Conservation (phyloP, 345 rosid genomes). For the Cardiospermum halicacabum region DNA sequence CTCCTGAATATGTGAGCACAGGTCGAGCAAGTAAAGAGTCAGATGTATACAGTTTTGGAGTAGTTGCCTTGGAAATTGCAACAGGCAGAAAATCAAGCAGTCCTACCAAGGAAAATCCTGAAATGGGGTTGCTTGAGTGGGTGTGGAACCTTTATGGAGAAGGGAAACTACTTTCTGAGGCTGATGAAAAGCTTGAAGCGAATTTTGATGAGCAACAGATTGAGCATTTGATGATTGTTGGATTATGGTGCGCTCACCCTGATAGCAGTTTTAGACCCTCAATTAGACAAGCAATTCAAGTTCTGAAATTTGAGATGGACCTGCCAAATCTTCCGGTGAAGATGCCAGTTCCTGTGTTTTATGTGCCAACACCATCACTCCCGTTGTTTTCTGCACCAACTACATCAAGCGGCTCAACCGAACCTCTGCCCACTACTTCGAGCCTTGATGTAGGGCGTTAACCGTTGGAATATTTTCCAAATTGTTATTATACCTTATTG, state of each 20-base stretch:
- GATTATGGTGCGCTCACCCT: slow-evolving; percentile 65
- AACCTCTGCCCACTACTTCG: slow-evolving; percentile 29
- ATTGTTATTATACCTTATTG: too few relatives aligned
- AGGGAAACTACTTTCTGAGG: slow-evolving; percentile 19
- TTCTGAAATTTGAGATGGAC: slow-evolving; percentile 34
- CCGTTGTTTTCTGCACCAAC: slow-evolving; percentile 25
- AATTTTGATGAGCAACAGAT: slow-evolving; percentile 36
- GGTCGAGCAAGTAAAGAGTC: slow-evolving; percentile 48
- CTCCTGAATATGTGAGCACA: slow-evolving; percentile 47
- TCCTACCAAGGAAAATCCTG: slow-evolving; percentile 12
- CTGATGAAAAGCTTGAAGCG: slow-evolving; percentile 30
- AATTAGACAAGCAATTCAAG: slow-evolving; percentile 48
- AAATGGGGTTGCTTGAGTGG: slow-evolving; percentile 42
- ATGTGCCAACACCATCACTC: slow-evolving; percentile 17
- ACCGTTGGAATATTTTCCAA: too few relatives aligned
- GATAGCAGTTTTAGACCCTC: slow-evolving; percentile 40
- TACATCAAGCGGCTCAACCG: slow-evolving; percentile 23
- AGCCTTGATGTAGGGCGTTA: slow-evolving; percentile 33
- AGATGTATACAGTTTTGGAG: slow-evolving; percentile 44
- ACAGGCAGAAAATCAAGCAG: slow-evolving; percentile 36
- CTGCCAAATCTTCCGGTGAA: slow-evolving; percentile 40
- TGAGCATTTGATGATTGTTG: slow-evolving; percentile 39
- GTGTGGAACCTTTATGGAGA: slow-evolving; percentile 42
- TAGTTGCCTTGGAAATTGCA: slow-evolving; percentile 38
- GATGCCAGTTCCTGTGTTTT: slow-evolving; percentile 41